Base-by-base conservation (phyloP, 805 yeast species). In the Suhomyces sp. region DNA sequence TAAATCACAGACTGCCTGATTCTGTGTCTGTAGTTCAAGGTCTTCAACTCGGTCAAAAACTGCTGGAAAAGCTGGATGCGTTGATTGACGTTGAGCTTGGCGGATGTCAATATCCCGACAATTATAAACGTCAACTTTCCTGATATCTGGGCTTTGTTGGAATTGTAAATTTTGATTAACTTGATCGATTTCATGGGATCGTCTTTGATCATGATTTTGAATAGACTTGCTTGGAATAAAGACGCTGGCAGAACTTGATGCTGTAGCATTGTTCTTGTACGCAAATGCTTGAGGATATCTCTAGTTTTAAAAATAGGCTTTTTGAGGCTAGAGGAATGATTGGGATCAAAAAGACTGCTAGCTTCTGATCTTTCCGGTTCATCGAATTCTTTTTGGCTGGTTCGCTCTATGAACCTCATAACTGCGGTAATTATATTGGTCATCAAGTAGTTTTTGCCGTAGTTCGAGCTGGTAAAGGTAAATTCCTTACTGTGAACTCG, bases 31-130 rank as follows among this genome's bases (percentile, higher is more conserved):
- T 61, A 66, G 7, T 66, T 66, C 20, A 61, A 45, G 7, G 44
- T 46, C n/a, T 46, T 47, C 45, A 64, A 54, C 33, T 50, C 54
- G 7, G 35, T 47, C 33, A 61, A 56, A 44, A 67, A 66, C 4
- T 47, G 37, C 12, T 57, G 55, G 44, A 65, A 60, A 9, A 57
- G 39, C 29, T 43, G 51, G 8, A 72, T 46, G 46, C 57, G 61
- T 21, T 62, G 59, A 35, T 54, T 54, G 2, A 52, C 54, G 3
- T 46, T 47, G 43, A 66, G 52, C 8, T 31, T 53, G 15, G 43
- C 15, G 3, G 69, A 54, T 15, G 53, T 49, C 17, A 73, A 50
- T 6, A 73, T 59, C 6, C 76, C 78, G 17, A 61, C 57, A 40
- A 66, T 60, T 24, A 57, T 43, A 43, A 44, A 47, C 12, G 50